Percentiles rank a stretch among this genome's conserved stretches.
phyloP scores from a whole-genome alignment of 2,329 filamentous ascomycete species.

The Fusarium concolor region DNA sequence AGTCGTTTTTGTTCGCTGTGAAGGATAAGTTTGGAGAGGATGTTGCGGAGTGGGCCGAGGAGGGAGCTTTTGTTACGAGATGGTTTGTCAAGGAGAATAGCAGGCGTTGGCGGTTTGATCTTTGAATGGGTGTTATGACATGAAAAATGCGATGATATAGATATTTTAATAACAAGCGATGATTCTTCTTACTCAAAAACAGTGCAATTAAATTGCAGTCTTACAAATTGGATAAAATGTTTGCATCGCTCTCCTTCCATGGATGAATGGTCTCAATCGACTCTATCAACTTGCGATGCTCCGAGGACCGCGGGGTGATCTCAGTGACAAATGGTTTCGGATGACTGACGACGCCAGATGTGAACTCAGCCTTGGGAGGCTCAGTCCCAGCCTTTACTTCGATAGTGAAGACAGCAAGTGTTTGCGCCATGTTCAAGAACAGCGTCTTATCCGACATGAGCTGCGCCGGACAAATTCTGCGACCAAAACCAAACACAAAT shows the following conservation, averaged over 20 bases:
- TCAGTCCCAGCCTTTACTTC: not conserved
- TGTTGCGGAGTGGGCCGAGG: conserved; percentile 49
- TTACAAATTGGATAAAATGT: not conserved
- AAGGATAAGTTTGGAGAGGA: conserved; percentile 44
- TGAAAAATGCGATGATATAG: conserved; percentile 10
- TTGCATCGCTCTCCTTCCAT: conserved; percentile 32
- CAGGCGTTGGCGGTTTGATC: conserved; percentile 50
- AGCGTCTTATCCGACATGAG: conserved; percentile 45
- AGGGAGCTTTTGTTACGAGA: conserved; percentile 48
- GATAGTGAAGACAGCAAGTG: conserved; percentile 60
- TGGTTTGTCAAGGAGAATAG: conserved; percentile 54
- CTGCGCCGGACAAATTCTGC: conserved; percentile 50
- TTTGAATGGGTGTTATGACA: conserved; percentile 20
- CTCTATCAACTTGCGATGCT: conserved; percentile 17
- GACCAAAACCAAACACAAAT: conserved; percentile 51
- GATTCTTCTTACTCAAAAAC: not conserved
- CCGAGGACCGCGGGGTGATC: conserved; percentile 20
- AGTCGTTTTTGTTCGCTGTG: conserved; percentile 40
- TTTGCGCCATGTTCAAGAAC: conserved; percentile 53
- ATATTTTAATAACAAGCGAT: conserved; percentile 24
- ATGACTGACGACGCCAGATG: conserved; percentile 31
- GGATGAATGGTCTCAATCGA: conserved; percentile 18
- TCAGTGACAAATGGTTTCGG: conserved; percentile 15
- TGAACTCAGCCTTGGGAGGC: conserved; percentile 7
- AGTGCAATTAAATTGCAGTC: not conserved